Evolutionary conservation across 768 basidiomycete species (phyloP).

Genomic region (Hydnum rufescens): DNA sequence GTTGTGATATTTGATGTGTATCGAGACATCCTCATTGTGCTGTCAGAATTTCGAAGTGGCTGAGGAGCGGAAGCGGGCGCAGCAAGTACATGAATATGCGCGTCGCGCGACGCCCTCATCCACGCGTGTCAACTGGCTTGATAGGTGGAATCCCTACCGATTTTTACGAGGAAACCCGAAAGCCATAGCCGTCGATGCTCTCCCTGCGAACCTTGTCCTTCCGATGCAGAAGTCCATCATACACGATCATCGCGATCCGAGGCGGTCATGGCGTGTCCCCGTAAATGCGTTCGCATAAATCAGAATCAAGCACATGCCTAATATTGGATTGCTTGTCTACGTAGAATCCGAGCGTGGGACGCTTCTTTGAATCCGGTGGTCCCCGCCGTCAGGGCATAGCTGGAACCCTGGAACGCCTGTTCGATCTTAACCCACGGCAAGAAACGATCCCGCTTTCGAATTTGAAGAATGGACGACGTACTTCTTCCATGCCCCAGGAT

Average conservation of each 20-base stretch:
- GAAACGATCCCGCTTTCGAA: not conserved
- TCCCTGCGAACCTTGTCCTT: constrained; percentile 56
- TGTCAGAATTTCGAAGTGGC: constrained; percentile 66
- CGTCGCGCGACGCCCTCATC: constrained; percentile 24
- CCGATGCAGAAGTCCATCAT: constrained; percentile 62
- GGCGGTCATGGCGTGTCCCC: not conserved
- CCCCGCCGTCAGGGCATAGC: not conserved
- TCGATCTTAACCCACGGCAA: not conserved
- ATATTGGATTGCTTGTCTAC: not conserved
- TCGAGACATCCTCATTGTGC: not conserved
- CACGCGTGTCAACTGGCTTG: constrained; percentile 40
- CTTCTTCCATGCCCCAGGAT: not conserved
- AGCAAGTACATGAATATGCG: constrained; percentile 48
- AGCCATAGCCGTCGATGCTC: constrained; percentile 44
- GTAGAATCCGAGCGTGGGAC: not conserved
- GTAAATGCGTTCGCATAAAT: not conserved
- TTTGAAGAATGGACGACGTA: not conserved
- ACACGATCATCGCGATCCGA: constrained; percentile 25
- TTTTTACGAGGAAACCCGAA: constrained; percentile 58
- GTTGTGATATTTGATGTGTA: not conserved
- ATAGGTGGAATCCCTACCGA: constrained; percentile 70
- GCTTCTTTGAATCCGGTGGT: not conserved
- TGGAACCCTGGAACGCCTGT: not conserved
- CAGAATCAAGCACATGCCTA: not conserved
- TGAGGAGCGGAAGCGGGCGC: constrained; percentile 69